Base-by-base conservation (phyloP, 768 basidiomycete species). In the Lentinula boryana region DNA sequence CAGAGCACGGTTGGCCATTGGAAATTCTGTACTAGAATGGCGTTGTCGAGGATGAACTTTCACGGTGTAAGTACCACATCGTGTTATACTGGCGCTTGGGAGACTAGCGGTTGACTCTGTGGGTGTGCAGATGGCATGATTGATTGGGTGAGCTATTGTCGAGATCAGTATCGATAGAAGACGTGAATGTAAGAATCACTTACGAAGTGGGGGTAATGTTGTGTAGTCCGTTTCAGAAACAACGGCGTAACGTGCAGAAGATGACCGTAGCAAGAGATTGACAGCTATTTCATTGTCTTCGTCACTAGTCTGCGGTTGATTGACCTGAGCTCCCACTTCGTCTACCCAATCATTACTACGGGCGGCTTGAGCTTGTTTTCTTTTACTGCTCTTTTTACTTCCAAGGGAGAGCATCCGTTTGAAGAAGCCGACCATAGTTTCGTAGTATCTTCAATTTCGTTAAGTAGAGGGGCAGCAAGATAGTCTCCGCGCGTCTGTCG, bases 321-420 rank as follows among this genome's bases (percentile, higher is more conserved):
- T 35, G 5, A 41, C 13, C 32, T 49, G 43, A 10, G 48, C 36
- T n/a, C 58, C 58, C 12, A 60, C 36, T 5, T 51, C 61, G 69
- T 68, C 67, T 58, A 75, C 68, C 56, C 72, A 68, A 59, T 71
- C 62, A 50, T 66, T 64, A 31, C 65, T 68, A 59, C 66, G 66
- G 64, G 72, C 52, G 41, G 60, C 57, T 48, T 56, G 59, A 27
- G 48, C 68, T 38, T 64, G 62, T 43, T 65, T 65, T 65, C 60
- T 72, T 65, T 77, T 81, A 71, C 82, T 86, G 64, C 76, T 80
- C 71, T 82, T 87, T 74, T 81, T 87, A 73, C 79, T 82, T 54
- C 86, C 79, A 33, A 90, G 73, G 16, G 89, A 90, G 55, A 91
- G 80, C 61, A 91, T 73, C 38, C 82, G 86, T 65, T 86, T 86